Evolutionary conservation across 768 basidiomycete genomes (phyloP).

Genomic region (Boletus reticulatus): DNA sequence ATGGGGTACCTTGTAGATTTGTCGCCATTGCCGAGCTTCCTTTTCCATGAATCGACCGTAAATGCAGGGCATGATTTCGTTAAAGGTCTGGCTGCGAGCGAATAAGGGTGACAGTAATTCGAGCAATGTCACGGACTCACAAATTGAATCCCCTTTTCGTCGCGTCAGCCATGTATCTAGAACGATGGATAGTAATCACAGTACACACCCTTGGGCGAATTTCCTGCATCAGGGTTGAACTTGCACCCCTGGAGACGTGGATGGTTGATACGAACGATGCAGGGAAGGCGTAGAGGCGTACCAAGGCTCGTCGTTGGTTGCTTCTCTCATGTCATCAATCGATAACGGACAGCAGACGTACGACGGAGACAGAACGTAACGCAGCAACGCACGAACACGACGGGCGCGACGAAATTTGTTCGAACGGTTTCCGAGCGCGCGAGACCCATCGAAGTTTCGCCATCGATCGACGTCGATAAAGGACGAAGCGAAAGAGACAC

Average conservation of each 20-base stretch:
- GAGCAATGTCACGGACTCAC: constrained; percentile 47
- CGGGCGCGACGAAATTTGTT: too few species aligned
- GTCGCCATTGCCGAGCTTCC: constrained; percentile 96
- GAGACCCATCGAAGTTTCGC: too few species aligned
- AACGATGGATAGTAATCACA: background rate
- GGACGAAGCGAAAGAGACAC: too few species aligned
- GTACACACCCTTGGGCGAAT: constrained; percentile 91
- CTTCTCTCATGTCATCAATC: too few species aligned
- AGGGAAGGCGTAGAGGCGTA: constrained; percentile 36
- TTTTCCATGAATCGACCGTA: constrained; percentile 97
- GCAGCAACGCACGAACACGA: too few species aligned
- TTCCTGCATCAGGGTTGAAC: constrained; percentile 97
- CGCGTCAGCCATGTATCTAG: constrained; percentile 13
- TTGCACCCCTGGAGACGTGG: constrained; percentile 79
- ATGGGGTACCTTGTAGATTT: constrained; percentile 89
- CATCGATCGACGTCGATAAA: too few species aligned
- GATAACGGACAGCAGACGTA: too few species aligned
- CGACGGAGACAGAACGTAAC: too few species aligned
- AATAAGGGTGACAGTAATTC: constrained; percentile 5
- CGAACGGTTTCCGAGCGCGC: too few species aligned
- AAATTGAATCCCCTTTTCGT: constrained; percentile 90
- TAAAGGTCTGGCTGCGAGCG: constrained; percentile 82
- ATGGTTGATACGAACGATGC: background rate
- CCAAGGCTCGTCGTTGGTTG: constrained; percentile 99
- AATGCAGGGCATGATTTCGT: constrained; percentile 98